Evolutionary conservation across 225 moss, liverwort and hornwort genomes (phyloP).

Genomic region (Polytrichum commune): DNA sequence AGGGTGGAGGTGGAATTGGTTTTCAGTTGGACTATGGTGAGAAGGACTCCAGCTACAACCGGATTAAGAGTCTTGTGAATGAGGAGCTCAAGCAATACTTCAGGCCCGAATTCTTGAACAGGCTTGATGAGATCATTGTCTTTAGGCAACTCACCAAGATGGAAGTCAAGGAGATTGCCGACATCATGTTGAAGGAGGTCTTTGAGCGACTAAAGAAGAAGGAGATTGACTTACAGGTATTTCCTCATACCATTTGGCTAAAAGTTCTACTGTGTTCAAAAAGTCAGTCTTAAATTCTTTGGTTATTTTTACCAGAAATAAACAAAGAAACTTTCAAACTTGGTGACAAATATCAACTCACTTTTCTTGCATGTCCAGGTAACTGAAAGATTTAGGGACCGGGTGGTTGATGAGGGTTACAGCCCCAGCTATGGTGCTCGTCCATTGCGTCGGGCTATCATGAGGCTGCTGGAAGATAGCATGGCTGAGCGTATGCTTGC

Average conservation of each 20-base stretch:
- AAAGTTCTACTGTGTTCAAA: no score
- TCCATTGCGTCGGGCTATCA: slow-evolving; percentile 88
- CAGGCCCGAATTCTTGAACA: slow-evolving; percentile 90
- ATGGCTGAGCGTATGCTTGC: slow-evolving; percentile 99
- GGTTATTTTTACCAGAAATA: background rate
- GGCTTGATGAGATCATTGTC: slow-evolving; percentile 92
- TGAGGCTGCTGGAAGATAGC: slow-evolving; percentile 91
- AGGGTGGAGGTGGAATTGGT: slow-evolving; percentile 97
- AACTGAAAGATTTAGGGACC: slow-evolving; percentile 87
- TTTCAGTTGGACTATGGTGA: slow-evolving; percentile 98
- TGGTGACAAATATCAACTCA: background rate
- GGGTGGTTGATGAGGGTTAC: slow-evolving; percentile 96
- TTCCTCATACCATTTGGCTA: background rate
- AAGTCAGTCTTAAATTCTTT: background rate
- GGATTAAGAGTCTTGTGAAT: slow-evolving; percentile 94
- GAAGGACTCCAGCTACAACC: slow-evolving; percentile 95
- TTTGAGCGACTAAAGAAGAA: slow-evolving; percentile 96
- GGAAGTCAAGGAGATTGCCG: slow-evolving; percentile 95
- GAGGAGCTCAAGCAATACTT: slow-evolving; percentile 98
- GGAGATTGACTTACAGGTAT: slow-evolving; percentile 90
- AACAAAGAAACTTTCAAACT: background rate
- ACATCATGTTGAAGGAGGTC: slow-evolving; percentile 97
- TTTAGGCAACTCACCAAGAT: slow-evolving; percentile 91
- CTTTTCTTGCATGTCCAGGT: slow-evolving; percentile 24
- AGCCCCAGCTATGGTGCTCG: slow-evolving; percentile 96